Evolutionary conservation across 495 filamentous ascomycete genomes (phyloP).

Genomic region (Ascodesmis nigricans): DNA sequence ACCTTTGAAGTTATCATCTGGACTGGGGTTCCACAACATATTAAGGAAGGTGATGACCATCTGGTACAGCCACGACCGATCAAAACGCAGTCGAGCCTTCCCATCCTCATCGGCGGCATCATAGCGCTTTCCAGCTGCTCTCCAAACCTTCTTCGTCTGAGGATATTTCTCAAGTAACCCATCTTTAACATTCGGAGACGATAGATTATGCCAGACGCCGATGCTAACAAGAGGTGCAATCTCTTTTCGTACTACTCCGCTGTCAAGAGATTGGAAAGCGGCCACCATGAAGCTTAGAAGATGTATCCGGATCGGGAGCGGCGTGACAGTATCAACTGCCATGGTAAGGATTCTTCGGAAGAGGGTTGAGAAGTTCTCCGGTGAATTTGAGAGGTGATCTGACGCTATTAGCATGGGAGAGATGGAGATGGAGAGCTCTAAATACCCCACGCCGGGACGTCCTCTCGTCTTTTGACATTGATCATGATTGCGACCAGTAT

Average conservation of each 20-base stretch:
- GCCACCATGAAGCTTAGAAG: constrained; percentile 70
- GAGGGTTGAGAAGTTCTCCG: constrained; percentile 66
- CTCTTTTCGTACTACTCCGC: constrained; percentile 71
- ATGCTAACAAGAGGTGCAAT: constrained; percentile 90
- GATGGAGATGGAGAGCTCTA: no score
- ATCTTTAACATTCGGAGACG: constrained; percentile 42
- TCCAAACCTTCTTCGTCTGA: constrained; percentile 72
- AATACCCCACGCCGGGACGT: constrained; percentile 66
- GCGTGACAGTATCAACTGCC: constrained; percentile 57
- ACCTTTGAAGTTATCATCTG: no score
- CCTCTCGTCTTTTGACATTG: constrained; percentile 72
- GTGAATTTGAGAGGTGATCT: constrained; percentile 55
- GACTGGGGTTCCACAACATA: constrained; percentile 36
- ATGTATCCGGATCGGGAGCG: constrained; percentile 47
- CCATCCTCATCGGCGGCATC: constrained; percentile 63
- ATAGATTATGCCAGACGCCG: constrained; percentile 83
- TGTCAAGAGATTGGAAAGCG: constrained; percentile 88
- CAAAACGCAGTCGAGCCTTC: constrained; percentile 66
- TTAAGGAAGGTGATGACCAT: constrained; percentile 65
- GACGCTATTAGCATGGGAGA: no score
- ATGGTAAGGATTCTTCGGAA: constrained; percentile 82
- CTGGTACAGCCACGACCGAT: constrained; percentile 82
- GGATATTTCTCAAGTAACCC: constrained; percentile 42
- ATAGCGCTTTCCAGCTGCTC: constrained; percentile 63
- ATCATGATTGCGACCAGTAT: constrained; percentile 64